phyloP scores from a whole-genome alignment of 306 rosid genomes.

The Parietaria judaica region DNA sequence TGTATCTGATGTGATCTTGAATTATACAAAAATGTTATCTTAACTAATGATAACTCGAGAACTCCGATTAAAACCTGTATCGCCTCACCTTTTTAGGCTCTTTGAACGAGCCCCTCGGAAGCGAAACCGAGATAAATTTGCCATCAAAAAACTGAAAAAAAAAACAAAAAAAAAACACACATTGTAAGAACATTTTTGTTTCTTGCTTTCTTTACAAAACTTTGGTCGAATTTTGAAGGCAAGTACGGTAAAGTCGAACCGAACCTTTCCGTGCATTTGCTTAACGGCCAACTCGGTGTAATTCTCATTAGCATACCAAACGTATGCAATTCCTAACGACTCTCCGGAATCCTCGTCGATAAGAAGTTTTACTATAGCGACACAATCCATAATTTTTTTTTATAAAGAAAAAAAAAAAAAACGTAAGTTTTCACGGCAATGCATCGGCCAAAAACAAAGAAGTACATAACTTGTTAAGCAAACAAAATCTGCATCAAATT shows the following conservation, averaged over 20 bases:
- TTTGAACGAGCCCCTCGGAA: conserved; percentile 24
- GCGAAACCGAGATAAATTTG: conserved; percentile 36
- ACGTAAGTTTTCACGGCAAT: too few relatives aligned
- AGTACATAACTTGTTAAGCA: too few relatives aligned
- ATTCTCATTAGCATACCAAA: conserved; percentile 32
- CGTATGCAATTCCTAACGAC: conserved; percentile 32
- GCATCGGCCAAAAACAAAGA: too few relatives aligned
- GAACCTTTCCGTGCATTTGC: conserved; percentile 52
- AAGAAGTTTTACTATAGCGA: conserved; percentile 30
- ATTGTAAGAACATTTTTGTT: not conserved
- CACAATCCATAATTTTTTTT: too few relatives aligned
- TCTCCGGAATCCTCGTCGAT: conserved; percentile 27
- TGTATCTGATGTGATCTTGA: not conserved
- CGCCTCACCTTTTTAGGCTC: conserved; percentile 5
- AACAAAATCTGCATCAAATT: too few relatives aligned
- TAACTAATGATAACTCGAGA: not conserved
- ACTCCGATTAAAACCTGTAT: conserved; percentile 27
- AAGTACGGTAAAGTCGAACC: not conserved
- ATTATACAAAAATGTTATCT: not conserved
- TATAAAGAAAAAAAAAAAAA: too few relatives aligned
- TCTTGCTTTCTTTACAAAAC: not conserved
- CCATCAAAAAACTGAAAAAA: conserved; percentile 45
- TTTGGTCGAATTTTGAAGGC: too few relatives aligned
- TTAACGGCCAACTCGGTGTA: conserved; percentile 32
- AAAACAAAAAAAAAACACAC: conserved; percentile 17